phyloP scores from a whole-genome alignment of 1,284 basidiomycete genomes.

The Trichosporon asahii region DNA sequence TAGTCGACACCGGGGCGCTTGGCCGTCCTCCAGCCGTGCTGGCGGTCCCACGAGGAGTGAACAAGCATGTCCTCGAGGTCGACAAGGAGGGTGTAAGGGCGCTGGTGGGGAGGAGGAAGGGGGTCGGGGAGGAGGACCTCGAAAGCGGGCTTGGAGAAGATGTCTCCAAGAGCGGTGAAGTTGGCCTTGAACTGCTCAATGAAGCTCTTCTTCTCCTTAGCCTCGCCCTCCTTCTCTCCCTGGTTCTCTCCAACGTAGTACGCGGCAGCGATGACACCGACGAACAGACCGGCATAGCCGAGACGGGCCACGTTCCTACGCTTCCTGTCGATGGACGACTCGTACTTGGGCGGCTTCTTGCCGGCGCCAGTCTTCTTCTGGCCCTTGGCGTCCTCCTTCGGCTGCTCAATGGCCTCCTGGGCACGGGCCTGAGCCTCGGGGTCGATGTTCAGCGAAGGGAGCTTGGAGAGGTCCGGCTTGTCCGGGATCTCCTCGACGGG shows the following conservation, averaged over 20 bases:
- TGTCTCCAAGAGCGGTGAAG: constrained; percentile 35
- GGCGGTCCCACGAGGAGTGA: constrained; percentile 86
- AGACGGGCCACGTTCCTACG: constrained; percentile 60
- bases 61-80: constrained; percentile 91
- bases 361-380: constrained; percentile 21
- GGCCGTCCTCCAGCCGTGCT: constrained; percentile 83
- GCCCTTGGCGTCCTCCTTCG: constrained; percentile 25
- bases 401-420: constrained; percentile 30
- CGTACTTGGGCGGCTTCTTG: constrained; percentile 38
- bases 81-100: constrained; percentile 86
- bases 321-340: constrained; percentile 67
- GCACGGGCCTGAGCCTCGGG: constrained; percentile 30
- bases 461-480: constrained; percentile 40
- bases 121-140: constrained; percentile 85
- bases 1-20: constrained; percentile 97
- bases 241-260: constrained; percentile 62
- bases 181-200: constrained; percentile 36
- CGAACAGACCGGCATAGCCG: constrained; percentile 51
- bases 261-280: constrained; percentile 59
- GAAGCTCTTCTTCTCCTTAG: constrained; percentile 52
- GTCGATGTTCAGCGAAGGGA: constrained; percentile 52
- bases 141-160: constrained; percentile 90
- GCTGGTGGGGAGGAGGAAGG: constrained; percentile 75
- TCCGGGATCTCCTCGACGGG: constrained; percentile 22
- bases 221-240: constrained; percentile 16